These are phyloP conservation scores for Stylonectria norvegica DNA, from an alignment of 2,329 filamentous ascomycete genomes.

Conservation along the genomic window DNA sequence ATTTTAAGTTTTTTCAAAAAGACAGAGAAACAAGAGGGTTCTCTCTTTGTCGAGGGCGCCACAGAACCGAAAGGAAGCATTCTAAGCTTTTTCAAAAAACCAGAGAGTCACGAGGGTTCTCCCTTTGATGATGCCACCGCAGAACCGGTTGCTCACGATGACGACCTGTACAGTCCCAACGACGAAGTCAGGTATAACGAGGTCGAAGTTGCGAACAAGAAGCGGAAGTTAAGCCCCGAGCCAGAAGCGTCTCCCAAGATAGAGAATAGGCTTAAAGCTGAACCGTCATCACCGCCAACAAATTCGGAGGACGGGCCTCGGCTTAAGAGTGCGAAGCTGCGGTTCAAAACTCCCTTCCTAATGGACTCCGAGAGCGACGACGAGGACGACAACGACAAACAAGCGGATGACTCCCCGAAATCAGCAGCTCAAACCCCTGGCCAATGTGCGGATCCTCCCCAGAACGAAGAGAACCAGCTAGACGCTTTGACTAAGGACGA, in stretches of 20 bases:
- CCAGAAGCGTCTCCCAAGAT: constrained; percentile 3
- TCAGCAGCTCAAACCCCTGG: constrained; percentile 2
- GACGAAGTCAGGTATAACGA: constrained; percentile 32
- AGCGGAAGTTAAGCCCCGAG: constrained; percentile 27
- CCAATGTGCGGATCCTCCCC: constrained; percentile 25
- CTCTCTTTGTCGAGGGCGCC: constrained; percentile 53
- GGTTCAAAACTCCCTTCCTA: constrained; percentile 55
- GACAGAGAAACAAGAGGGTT: constrained; percentile 55
- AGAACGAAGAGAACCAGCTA: constrained; percentile 14
- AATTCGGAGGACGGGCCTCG: constrained; percentile 23
- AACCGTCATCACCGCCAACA: constrained; percentile 27
- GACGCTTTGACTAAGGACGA: constrained; percentile 23
- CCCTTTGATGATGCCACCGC: constrained; percentile 50
- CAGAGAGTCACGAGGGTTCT: constrained; percentile 54
- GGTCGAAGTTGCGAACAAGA: constrained; percentile 31
- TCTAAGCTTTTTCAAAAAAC: constrained; percentile 71
- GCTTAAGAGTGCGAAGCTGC: constrained; percentile 18
- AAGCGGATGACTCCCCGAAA: constrained; percentile 3
- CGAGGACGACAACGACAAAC: constrained; percentile 20
- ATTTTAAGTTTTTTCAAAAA: constrained; percentile 77
- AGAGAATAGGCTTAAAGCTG: constrained; percentile 17
- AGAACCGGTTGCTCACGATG: constrained; percentile 16
- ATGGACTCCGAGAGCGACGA: constrained; percentile 63
- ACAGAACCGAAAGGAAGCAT: constrained; percentile 48
- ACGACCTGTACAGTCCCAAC: constrained; percentile 29